phyloP scores from a whole-genome alignment of 202 grass and related monocot genomes.

The Setaria viridis region DNA sequence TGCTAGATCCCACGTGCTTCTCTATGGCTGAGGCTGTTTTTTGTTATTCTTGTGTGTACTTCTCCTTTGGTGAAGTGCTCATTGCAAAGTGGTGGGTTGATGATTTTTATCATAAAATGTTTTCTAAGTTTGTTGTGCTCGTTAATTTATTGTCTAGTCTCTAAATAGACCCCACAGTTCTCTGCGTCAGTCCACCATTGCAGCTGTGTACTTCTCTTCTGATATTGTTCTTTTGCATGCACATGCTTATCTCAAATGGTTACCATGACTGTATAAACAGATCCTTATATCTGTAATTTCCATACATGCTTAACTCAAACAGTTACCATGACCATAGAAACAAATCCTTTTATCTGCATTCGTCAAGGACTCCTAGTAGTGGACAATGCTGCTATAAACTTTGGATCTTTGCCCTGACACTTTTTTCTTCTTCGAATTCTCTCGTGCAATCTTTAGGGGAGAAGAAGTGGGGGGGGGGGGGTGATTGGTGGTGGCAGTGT shows the following conservation, averaged over 20 bases:
- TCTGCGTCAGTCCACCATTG: background rate
- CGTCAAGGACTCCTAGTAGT: background rate
- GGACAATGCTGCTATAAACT: constrained; percentile 4
- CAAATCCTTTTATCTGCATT: background rate
- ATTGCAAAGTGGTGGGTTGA: background rate
- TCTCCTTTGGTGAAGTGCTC: background rate
- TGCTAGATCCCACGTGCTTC: background rate
- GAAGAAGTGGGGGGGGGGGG: too few relatives aligned
- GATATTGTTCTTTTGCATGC: background rate
- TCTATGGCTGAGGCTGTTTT: constrained; percentile 9
- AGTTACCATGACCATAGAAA: background rate
- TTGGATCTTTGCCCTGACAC: background rate
- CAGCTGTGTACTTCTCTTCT: background rate
- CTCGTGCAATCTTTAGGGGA: background rate
- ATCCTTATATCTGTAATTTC: background rate
- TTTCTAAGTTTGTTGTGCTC: background rate
- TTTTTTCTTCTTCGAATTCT: constrained; percentile 5
- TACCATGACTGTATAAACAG: background rate
- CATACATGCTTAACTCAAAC: background rate
- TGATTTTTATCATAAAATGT: background rate
- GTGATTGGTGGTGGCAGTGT: too few relatives aligned
- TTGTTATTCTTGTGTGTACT: constrained; percentile 7
- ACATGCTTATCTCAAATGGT: constrained; percentile 4
- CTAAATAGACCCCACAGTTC: background rate
- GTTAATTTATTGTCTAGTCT: background rate